phyloP scores from a whole-genome alignment of 192 early-diverging fungal genomes.

The Coemansia sp. region DNA sequence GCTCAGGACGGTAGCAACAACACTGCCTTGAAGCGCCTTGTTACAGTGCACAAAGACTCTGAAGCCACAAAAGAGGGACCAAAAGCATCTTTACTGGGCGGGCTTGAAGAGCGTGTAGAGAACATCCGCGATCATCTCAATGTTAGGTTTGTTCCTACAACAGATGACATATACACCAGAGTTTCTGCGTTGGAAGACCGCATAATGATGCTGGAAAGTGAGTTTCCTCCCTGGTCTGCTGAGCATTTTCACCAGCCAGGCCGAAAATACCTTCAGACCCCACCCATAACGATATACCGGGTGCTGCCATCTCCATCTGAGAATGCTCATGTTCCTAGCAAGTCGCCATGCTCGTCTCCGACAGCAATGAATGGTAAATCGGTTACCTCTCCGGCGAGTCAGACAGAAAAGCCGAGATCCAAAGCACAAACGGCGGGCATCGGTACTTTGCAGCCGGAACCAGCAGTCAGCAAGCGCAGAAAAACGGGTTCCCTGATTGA shows the following conservation, averaged over 20 bases:
- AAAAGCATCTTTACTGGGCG: constrained; percentile 21
- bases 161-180: constrained; percentile 43
- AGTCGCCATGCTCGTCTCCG: neutral
- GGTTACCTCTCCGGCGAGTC: neutral
- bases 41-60: constrained; percentile 1
- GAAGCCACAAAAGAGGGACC: constrained; percentile 4
- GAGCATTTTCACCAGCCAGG: constrained; percentile 68
- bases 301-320: constrained; percentile 15
- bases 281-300: constrained; percentile 39
- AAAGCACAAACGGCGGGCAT: neutral
- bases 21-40: constrained; percentile 64
- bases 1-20: constrained; percentile 61
- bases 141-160: constrained; percentile 60
- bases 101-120: constrained; percentile 58
- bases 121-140: constrained; percentile 77
- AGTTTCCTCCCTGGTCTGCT: constrained; percentile 78
- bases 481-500: constrained; percentile 7
- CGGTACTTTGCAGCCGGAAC: constrained; percentile 3
- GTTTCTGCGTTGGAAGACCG: constrained; percentile 76
- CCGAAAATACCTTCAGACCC: constrained; percentile 33
- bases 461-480: constrained; percentile 19
- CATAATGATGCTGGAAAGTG: constrained; percentile 71
- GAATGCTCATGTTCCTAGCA: neutral
- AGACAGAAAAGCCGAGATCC: neutral
- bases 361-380: neutral